Conservation (phyloP, 2,329 filamentous ascomycete species). For the Talaromyces sp. region DNA sequence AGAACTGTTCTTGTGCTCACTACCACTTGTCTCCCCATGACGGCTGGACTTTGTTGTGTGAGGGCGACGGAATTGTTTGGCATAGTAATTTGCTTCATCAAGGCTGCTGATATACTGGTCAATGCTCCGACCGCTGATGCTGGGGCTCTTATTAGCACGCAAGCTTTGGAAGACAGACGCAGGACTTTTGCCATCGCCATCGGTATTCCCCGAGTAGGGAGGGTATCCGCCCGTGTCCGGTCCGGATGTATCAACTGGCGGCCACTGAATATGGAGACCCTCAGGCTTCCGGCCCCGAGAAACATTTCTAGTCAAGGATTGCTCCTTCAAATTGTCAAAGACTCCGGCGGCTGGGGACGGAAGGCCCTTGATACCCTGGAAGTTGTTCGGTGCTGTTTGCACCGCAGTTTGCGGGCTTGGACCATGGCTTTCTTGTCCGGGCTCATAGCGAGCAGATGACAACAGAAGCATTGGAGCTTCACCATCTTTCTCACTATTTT, state of each 20-base stretch:
- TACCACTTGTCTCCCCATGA: conserved; percentile 34
- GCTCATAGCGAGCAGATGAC: conserved; percentile 41
- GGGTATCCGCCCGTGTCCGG: conserved; percentile 45
- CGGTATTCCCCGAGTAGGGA: conserved; percentile 52
- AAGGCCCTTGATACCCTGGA: conserved; percentile 51
- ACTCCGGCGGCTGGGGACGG: conserved; percentile 64
- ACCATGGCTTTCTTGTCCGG: conserved; percentile 30
- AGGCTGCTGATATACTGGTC: conserved; percentile 84
- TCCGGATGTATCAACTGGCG: conserved; percentile 44
- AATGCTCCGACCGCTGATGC: conserved; percentile 59
- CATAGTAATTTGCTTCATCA: conserved; percentile 65
- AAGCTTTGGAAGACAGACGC: conserved; percentile 41
- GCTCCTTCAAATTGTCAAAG: conserved; percentile 57
- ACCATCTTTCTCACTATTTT: conserved; percentile 19
- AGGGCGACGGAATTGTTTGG: conserved; percentile 43
- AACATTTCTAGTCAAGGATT: conserved; percentile 49
- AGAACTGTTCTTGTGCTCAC: conserved; percentile 44
- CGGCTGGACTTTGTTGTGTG: conserved; percentile 46
- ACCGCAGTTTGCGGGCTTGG: conserved; percentile 56
- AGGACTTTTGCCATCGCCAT: conserved; percentile 38
- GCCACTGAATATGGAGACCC: conserved; percentile 61
- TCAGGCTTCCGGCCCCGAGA: conserved; percentile 74
- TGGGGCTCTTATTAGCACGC: conserved; percentile 49
- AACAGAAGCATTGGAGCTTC: conserved; percentile 30
- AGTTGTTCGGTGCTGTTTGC: conserved; percentile 60